These are phyloP conservation scores for Polytrichum formosum DNA, from an alignment of 225 moss, liverwort and hornwort genomes.

Conservation along the genomic window DNA sequence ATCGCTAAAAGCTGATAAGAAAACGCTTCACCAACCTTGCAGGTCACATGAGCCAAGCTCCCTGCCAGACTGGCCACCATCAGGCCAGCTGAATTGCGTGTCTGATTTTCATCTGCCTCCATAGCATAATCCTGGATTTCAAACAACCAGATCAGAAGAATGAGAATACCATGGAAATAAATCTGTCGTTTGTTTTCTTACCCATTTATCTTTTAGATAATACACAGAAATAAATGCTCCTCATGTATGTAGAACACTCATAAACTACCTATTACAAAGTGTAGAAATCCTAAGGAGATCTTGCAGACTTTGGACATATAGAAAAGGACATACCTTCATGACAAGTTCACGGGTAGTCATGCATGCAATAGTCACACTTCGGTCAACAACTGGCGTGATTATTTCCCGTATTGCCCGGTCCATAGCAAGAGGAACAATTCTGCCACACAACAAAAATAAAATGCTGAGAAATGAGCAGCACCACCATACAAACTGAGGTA, in stretches of 20 bases:
- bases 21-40: constrained; percentile 56
- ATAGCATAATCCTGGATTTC: constrained; percentile 83
- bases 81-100: constrained; percentile 85
- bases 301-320: neutral
- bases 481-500: no score
- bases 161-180: neutral
- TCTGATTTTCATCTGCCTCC: constrained; percentile 86
- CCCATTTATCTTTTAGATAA: no score
- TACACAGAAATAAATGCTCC: no score
- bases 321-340: constrained; percentile 58
- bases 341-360: constrained; percentile 99
- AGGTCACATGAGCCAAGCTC: constrained; percentile 96
- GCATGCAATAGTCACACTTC: constrained; percentile 95
- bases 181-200: no score
- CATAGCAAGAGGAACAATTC: constrained; percentile 95
- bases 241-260: no score
- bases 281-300: no score
- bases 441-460: constrained; percentile 18
- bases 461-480: neutral
- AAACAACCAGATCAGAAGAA: constrained; percentile 1
- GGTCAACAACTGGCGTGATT: constrained; percentile 90
- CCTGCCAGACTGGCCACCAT: constrained; percentile 99
- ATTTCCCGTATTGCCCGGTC: constrained; percentile 97
- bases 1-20: no score
- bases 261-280: no score